A percentile compares a stretch with the other conserved stretches of the same genome.
These are phyloP conservation scores for Viola odorata DNA, from an alignment of 345 rosid genomes.

Conservation along the genomic window DNA sequence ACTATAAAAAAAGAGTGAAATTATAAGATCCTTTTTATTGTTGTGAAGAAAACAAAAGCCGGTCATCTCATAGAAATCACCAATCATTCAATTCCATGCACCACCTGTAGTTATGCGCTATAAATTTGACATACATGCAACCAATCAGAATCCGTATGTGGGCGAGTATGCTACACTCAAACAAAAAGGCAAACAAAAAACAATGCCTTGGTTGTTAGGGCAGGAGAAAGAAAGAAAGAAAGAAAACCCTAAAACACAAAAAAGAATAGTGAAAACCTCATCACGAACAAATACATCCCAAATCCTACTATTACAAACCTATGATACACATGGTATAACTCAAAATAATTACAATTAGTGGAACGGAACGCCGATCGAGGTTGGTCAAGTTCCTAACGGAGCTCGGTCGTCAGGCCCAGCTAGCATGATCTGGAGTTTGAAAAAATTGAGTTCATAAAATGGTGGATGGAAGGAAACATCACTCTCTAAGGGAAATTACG, in stretches of 20 bases:
- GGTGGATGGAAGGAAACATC: neutral
- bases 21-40: no score
- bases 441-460: neutral
- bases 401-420: conserved; percentile 60
- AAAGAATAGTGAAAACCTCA: conserved; percentile 10
- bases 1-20: no score
- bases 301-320: conserved; percentile 33
- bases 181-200: conserved; percentile 33
- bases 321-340: conserved; percentile 23
- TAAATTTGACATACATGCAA: neutral
- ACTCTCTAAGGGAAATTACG: no score
- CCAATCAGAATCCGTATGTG: conserved; percentile 4
- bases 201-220: conserved; percentile 29
- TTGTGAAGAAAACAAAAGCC: no score
- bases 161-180: conserved; percentile 18
- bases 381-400: conserved; percentile 25
- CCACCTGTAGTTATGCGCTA: neutral
- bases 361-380: conserved; percentile 3
- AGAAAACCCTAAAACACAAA: neutral
- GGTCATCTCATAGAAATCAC: conserved; percentile 2
- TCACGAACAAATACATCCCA: conserved; percentile 15
- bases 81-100: neutral
- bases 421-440: conserved; percentile 45
- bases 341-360: conserved; percentile 37
- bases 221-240: neutral